Base-by-base conservation (phyloP, 2,329 filamentous ascomycete genomes). In the Ceratocystis diversiconidia region DNA sequence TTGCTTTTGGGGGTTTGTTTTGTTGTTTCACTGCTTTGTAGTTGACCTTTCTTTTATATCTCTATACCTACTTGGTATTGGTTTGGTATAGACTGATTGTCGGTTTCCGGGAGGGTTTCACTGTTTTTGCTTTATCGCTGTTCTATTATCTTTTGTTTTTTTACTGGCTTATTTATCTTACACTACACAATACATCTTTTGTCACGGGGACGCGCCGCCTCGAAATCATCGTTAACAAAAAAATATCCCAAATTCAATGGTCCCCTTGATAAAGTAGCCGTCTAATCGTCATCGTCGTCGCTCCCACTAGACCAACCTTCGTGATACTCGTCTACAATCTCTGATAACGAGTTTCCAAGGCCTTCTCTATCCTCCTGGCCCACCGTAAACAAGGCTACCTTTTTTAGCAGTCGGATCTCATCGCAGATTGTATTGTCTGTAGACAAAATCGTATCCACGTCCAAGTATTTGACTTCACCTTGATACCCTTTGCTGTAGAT, bases 241-340 rank as follows among this genome's bases (percentile, higher is more conserved):
- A 12, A 36, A n/a, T 2, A 12, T 55, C 2, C 30, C 22, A 63
- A 55, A 52, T 17, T n/a, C 48, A 25, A n/a, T 15, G 22, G n/a
- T 52, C 4, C 6, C 4, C 22, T 15, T 15, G 2, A 19, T 8
- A 25, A 25, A 3, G 7, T 17, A 48, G 19, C 17, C 17, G 46
- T 48, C 59, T 52, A 79, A 62, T 90, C 86, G 66, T 90, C 85
- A 22, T 84, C 86, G 7, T 85, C 80, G 70, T 89, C 88, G 66
- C 84, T 87, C 28, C 85, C 90, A 71, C 87, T 90, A 12, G 85
- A 85, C 89, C 90, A 96, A 1, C 90, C 90, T 68, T 94, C 89
- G 70, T 90, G 85, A 73, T 96, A 97, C 67, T 89, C 89, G 72
- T 96, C 92, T 1, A 88, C 87, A 71, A 97, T 85, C 67, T 89